Percentiles rank a stretch among this genome's conserved stretches.
phyloP scores from a whole-genome alignment of 139 green algal species.

The Eudorina sp. region DNA sequence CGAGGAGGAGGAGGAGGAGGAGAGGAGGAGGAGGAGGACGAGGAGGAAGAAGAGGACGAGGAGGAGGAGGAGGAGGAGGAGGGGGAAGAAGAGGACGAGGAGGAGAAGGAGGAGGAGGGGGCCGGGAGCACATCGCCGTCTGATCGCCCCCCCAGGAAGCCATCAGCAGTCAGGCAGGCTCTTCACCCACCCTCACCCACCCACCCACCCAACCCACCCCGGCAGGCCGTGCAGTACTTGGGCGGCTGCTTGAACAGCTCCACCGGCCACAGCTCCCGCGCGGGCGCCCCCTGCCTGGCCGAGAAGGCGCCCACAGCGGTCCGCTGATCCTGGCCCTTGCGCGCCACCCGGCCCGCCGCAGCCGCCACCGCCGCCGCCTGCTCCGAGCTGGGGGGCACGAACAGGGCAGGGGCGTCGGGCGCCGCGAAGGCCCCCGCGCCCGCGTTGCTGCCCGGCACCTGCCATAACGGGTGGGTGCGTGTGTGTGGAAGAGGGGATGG shows the following conservation, averaged over 20 bases:
- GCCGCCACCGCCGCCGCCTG: neutral
- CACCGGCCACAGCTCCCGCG: constrained; percentile 54
- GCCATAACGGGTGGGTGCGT: neutral
- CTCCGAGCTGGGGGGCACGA: neutral
- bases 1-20: no score
- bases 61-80: no score
- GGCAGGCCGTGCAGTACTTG: constrained; percentile 56
- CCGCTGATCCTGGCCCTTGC: constrained; percentile 20
- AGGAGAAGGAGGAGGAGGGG: no score
- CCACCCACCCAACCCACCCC: constrained; percentile 29
- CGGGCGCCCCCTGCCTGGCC: neutral
- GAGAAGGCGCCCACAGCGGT: neutral
- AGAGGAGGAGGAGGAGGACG: no score
- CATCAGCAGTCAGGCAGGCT: neutral
- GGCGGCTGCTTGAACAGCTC: constrained; percentile 26
- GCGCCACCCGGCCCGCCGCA: constrained; percentile 12
- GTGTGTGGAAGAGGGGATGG: no score
- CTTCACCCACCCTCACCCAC: neutral
- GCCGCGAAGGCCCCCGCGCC: neutral
- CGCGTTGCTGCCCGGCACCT: constrained; percentile 21
- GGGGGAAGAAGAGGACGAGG: no score
- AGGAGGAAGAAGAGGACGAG: no score
- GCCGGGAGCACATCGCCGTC: no score
- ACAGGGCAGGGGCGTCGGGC: constrained; percentile 17
- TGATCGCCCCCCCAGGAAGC: neutral